Percentiles rank a stretch among this genome's conserved stretches.
Conservation (phyloP, 257 asterid genomes). For the Solanum verrucosum region DNA sequence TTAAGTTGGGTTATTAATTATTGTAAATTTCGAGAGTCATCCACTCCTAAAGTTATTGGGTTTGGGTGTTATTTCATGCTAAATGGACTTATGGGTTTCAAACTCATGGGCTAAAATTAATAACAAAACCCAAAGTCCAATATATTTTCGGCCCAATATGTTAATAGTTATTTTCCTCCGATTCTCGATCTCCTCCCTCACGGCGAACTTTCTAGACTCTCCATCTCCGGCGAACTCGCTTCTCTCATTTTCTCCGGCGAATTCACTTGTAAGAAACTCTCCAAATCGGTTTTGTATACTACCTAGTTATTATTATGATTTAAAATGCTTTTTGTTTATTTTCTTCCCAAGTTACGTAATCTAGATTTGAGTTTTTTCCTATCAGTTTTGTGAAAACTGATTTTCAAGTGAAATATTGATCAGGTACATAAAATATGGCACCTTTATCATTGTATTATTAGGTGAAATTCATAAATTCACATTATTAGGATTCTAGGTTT, state of each 20-base stretch:
- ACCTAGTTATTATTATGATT: background rate
- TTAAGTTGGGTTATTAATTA: too few species aligned
- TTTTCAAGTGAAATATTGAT: background rate
- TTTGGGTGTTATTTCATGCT: background rate
- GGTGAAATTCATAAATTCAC: background rate
- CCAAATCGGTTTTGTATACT: background rate
- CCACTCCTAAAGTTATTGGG: background rate
- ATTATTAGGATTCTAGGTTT: background rate
- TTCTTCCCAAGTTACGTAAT: background rate
- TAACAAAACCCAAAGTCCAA: background rate
- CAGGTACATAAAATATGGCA: background rate
- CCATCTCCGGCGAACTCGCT: background rate
- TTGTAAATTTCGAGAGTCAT: background rate
- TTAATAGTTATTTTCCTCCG: background rate
- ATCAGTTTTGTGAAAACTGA: background rate
- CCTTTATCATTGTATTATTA: background rate
- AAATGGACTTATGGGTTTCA: background rate
- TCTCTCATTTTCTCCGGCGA: background rate
- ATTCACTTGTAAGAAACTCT: background rate
- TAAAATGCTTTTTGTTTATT: background rate
- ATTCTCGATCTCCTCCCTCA: background rate
- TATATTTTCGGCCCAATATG: background rate
- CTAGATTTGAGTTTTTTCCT: background rate
- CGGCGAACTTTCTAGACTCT: background rate
- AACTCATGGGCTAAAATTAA: background rate